These are phyloP conservation scores for Penicillium brasilianum DNA, from an alignment of 2,329 filamentous ascomycete genomes.

Conservation along the genomic window DNA sequence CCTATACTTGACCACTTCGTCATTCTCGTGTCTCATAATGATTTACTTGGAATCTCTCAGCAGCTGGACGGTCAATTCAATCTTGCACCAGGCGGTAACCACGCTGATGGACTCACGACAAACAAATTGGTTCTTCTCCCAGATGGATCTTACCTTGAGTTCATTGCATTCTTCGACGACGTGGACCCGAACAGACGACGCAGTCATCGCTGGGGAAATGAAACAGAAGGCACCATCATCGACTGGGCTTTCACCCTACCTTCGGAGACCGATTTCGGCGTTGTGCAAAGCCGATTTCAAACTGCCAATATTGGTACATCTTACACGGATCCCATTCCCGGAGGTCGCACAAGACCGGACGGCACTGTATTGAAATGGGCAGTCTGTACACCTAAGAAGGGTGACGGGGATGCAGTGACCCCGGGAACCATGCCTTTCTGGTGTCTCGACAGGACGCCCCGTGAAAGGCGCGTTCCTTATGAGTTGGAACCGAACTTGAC, in stretches of 20 bases:
- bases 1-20: slow-evolving; percentile 4
- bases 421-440: slow-evolving; percentile 5
- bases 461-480: neutral
- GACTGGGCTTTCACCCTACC: slow-evolving; percentile 29
- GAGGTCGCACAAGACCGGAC: slow-evolving; percentile 4
- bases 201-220: slow-evolving; percentile 27
- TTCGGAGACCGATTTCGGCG: slow-evolving; percentile 17
- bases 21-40: neutral
- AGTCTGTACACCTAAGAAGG: neutral
- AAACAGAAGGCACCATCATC: slow-evolving; percentile 23
- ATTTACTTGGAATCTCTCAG: slow-evolving; percentile 6
- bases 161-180: slow-evolving; percentile 29
- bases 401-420: neutral
- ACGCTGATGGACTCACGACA: slow-evolving; percentile 26
- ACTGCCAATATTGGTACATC: neutral
- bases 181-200: slow-evolving; percentile 23
- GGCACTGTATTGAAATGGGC: slow-evolving; percentile 3
- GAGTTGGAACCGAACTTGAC: neutral
- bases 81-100: slow-evolving; percentile 25
- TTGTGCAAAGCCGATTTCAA: slow-evolving; percentile 14
- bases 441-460: slow-evolving; percentile 3
- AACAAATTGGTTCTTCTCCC: slow-evolving; percentile 26
- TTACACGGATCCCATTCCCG: neutral
- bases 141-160: slow-evolving; percentile 26
- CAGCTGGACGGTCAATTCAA: slow-evolving; percentile 17